A percentile compares a stretch with the other conserved stretches of the same genome.
These are phyloP conservation scores for Ceratobasidium sp. DNA, from an alignment of 1,284 basidiomycete genomes.

Conservation along the genomic window DNA sequence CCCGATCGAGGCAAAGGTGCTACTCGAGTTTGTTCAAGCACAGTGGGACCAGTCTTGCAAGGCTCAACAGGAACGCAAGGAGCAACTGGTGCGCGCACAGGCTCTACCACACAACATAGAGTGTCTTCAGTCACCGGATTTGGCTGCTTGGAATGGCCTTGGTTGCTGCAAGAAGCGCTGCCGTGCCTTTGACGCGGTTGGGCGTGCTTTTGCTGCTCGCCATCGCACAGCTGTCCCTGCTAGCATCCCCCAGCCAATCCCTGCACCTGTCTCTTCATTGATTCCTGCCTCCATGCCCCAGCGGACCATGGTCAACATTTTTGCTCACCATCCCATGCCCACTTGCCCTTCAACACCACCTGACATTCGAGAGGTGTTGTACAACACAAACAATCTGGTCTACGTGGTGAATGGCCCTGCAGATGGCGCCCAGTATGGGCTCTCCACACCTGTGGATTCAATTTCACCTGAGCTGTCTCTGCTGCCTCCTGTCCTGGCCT, in stretches of 20 bases:
- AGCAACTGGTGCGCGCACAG: background rate
- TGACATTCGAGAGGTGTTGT: background rate
- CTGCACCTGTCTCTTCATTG: too few relatives aligned
- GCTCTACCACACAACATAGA: background rate
- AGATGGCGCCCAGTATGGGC: background rate
- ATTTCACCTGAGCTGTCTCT: background rate
- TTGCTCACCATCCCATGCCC: too few relatives aligned
- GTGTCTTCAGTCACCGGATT: background rate
- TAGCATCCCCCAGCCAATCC: too few relatives aligned
- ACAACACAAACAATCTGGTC: background rate
- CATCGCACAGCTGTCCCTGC: too few relatives aligned
- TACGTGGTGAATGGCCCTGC: background rate
- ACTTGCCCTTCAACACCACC: background rate
- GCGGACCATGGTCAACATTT: too few relatives aligned
- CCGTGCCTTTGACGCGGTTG: background rate
- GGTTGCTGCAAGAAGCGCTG: background rate
- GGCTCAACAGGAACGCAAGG: background rate
- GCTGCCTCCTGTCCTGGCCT: background rate
- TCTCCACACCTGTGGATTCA: background rate
- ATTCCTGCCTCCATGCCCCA: too few relatives aligned
- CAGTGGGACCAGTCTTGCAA: background rate
- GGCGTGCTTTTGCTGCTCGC: background rate
- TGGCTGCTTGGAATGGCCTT: background rate
- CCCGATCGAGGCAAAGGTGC: background rate
- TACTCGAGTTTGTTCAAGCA: background rate